Base-by-base conservation (phyloP, 2,329 filamentous ascomycete species). In the Alternaria angustiovoidea region DNA sequence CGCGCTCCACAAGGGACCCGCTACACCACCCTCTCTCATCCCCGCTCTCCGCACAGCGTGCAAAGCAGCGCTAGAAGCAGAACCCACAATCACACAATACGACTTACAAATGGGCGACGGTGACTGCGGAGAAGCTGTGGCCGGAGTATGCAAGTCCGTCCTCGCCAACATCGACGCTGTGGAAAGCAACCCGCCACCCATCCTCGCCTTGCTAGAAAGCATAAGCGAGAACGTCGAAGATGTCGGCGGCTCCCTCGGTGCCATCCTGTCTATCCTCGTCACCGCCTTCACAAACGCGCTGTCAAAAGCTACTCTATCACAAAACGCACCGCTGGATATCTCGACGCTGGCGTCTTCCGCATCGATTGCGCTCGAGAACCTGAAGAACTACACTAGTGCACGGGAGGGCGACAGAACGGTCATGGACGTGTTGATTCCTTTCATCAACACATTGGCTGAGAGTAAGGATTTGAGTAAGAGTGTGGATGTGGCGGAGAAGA, bases 41-140 rank as follows among this genome's bases (percentile, higher is more conserved):
- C 71, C 74, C 8, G 79, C 80, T 0, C 68, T 84, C 1, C 70
- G 75, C 5, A 75, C 65, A 55, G 82, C 81, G 26, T 83, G 81
- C 70, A 74, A 78, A 16, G 78, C 79, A 2, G 81, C 87, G 2
- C 79, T 89, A 46, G 79, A 79, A 8, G 86, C 87, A 3, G 89
- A 92, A 70, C 84, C 87, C 8, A 83, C 85, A 32, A 84, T 91
- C 53, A 91, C 89, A 12, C 84, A 83, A 61, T 91, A 86, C 77
- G 89, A 92, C 72, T 93, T 92, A 0, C 87, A 95, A 24, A 93
- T 96, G 58, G 93, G 93, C 52, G 93, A 97, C 74, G 93, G 93
- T 47, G 93, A 97, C 80, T 97, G 93, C 73, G 93, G 93, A 38
- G 86, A 90, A 70, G 81, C 82, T 26, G 81, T 83, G 1, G 76